phyloP scores from a whole-genome alignment of 306 rosid species.

The cucumber (Cucumis sativus) region DNA sequence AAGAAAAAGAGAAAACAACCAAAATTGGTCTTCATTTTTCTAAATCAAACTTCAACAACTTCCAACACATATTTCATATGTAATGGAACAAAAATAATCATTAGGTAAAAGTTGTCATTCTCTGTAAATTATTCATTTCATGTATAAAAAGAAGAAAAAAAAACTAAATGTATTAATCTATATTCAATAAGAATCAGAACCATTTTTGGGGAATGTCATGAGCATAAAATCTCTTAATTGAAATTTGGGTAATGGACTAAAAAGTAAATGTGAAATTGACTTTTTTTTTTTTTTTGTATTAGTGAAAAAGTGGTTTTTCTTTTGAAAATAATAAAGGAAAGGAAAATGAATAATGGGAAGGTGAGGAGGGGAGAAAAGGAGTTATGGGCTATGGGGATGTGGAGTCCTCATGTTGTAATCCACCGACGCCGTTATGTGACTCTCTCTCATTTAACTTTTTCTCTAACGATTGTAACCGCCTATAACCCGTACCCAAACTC shows the following conservation, averaged over 20 bases:
- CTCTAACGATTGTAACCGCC: background rate
- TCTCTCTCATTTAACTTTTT: background rate
- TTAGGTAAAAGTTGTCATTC: background rate
- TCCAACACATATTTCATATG: too few relatives aligned
- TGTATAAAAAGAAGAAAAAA: too few relatives aligned
- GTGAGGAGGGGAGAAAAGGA: background rate
- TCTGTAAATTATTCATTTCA: too few relatives aligned
- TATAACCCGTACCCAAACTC: background rate
- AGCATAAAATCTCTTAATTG: background rate
- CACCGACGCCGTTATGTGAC: conserved; percentile 10
- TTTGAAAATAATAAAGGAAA: too few relatives aligned
- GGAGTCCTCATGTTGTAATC: conserved; percentile 7
- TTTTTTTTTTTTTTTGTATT: background rate
- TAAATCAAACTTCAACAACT: too few relatives aligned
- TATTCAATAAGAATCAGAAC: too few relatives aligned
- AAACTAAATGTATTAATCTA: too few relatives aligned
- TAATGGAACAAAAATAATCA: background rate
- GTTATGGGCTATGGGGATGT: background rate
- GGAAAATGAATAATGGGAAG: background rate
- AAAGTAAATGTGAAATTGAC: background rate
- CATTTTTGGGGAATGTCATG: too few relatives aligned
- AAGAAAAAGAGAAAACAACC: too few relatives aligned
- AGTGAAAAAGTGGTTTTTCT: background rate
- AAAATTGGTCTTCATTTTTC: too few relatives aligned
- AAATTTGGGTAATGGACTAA: background rate